phyloP scores from a whole-genome alignment of 306 rosid genomes.

The Cercis canadensis region DNA sequence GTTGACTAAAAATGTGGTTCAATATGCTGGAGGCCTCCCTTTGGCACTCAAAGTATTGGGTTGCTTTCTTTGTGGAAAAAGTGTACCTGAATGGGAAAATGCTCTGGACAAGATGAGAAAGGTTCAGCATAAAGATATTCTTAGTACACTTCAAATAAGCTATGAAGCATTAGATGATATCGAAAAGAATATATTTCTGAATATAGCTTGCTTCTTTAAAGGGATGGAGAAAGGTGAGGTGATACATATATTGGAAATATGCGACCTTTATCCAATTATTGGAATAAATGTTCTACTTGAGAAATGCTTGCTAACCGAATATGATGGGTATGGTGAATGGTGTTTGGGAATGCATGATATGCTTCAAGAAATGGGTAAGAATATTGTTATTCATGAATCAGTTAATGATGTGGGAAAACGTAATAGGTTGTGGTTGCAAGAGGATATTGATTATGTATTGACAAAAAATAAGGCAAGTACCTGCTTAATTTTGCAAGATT shows the following conservation, averaged over 20 bases:
- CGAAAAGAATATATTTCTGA: conserved; percentile 27
- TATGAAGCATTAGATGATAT: not conserved
- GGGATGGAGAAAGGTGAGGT: not conserved
- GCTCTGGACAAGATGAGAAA: not conserved
- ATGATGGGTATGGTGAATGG: too few relatives aligned
- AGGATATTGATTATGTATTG: conserved; percentile 24
- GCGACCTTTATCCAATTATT: conserved; percentile 4
- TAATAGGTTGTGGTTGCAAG: conserved; percentile 30
- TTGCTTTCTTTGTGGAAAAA: not conserved
- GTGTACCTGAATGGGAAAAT: not conserved
- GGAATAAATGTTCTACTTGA: conserved; percentile 25
- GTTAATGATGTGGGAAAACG: not conserved
- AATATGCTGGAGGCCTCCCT: conserved; percentile 12
- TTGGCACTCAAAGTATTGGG: not conserved
- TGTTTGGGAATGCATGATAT: conserved; percentile 28
- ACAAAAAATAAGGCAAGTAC: conserved; percentile 6
- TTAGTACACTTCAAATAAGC: not conserved
- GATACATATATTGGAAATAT: conserved; percentile 11
- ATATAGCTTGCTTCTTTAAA: conserved; percentile 34
- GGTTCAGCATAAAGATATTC: not conserved
- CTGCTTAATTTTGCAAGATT: too few relatives aligned
- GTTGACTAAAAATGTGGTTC: not conserved
- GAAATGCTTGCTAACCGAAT: conserved; percentile 20
- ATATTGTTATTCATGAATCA: conserved; percentile 13
- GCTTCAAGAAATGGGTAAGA: conserved; percentile 29